phyloP scores from a whole-genome alignment of 805 yeast genomes.

The Candida loeiensis region DNA sequence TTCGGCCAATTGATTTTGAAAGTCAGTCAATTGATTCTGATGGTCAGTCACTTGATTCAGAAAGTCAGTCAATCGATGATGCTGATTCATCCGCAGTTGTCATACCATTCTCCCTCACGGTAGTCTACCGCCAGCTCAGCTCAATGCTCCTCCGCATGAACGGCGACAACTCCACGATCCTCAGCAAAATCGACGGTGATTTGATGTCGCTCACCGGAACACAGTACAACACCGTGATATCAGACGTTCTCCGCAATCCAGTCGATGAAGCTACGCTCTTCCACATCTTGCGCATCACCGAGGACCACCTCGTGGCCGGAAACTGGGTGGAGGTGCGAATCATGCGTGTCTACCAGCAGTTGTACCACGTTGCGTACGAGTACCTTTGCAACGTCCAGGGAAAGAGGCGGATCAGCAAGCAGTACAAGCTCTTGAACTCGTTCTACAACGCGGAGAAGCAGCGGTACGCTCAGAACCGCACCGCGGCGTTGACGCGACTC shows the following conservation, averaged over 20 bases:
- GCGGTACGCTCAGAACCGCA: conserved; percentile 9
- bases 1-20: too few relatives aligned
- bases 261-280: conserved; percentile 9
- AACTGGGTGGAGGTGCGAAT: conserved; percentile 27
- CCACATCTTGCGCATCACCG: conserved; percentile 22
- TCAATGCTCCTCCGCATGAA: conserved; percentile 3
- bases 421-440: conserved; percentile 22
- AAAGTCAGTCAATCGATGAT: too few relatives aligned
- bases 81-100: conserved; percentile 9
- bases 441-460: conserved; percentile 26
- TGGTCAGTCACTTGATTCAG: too few relatives aligned
- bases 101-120: conserved; percentile 10
- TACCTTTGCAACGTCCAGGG: conserved; percentile 16
- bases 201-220: conserved; percentile 3
- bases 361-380: conserved; percentile 27
- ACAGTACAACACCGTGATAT: conserved; percentile 5
- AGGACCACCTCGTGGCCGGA: conserved; percentile 28
- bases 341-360: conserved; percentile 19
- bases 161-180: neutral
- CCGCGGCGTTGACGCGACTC: neutral
- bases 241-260: conserved; percentile 16
- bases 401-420: conserved; percentile 10
- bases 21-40: too few relatives aligned
- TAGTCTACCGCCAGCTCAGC: conserved; percentile 8
- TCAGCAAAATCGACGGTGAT: conserved; percentile 1